A percentile compares a stretch with the other conserved stretches of the same genome.
Conservation (phyloP, 805 yeast species). For the Metschnikowia orientalis region DNA sequence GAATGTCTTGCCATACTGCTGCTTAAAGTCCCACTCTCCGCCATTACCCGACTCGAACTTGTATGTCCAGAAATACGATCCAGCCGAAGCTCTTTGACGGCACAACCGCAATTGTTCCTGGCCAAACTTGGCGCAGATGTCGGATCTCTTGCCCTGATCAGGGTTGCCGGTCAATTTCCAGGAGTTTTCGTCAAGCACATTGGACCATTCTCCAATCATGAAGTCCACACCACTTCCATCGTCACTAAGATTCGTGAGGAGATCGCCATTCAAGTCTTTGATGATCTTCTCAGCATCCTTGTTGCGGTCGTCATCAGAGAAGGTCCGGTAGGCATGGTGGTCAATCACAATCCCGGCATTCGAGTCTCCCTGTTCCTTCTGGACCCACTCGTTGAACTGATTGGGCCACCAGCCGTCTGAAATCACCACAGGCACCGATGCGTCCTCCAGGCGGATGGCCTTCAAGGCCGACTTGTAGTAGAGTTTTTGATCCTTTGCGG, state of each 20-base stretch:
- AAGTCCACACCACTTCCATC: constrained; percentile 54
- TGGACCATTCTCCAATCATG: constrained; percentile 85
- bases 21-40: constrained; percentile 93
- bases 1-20: constrained; percentile 54
- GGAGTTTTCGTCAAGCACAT: constrained; percentile 72
- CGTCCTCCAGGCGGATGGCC: constrained; percentile 53
- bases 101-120: constrained; percentile 47
- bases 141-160: constrained; percentile 38
- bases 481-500: constrained; percentile 45
- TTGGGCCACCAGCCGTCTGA: constrained; percentile 95
- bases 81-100: constrained; percentile 53
- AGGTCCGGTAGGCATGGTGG: constrained; percentile 82
- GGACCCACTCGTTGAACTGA: constrained; percentile 70
- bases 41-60: constrained; percentile 87
- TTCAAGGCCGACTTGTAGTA: constrained; percentile 66
- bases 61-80: constrained; percentile 86
- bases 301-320: constrained; percentile 64
- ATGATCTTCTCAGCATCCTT: constrained; percentile 65
- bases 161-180: constrained; percentile 56
- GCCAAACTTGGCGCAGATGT: constrained; percentile 61
- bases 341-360: constrained; percentile 70
- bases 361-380: constrained; percentile 32
- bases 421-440: constrained; percentile 63
- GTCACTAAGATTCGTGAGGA: constrained; percentile 46
- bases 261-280: constrained; percentile 47